Conservation (phyloP, 176 grass and related monocot genomes). For the Aegilops speltoides region DNA sequence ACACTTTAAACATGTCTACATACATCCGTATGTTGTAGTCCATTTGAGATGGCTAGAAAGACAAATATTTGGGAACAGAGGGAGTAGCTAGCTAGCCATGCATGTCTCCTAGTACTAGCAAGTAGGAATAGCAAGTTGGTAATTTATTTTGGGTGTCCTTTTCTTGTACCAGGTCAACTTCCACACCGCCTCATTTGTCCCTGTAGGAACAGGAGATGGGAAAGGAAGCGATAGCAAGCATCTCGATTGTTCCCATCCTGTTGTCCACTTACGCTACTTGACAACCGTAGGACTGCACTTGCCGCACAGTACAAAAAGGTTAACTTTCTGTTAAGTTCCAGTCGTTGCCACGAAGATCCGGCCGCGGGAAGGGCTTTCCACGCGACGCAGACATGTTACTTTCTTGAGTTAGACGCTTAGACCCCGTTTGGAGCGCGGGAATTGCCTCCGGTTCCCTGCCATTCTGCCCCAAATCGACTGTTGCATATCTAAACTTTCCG, state of each 20-base stretch:
- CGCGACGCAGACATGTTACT: neutral
- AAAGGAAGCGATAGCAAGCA: slow-evolving; percentile 15
- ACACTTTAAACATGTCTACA: too few relatives aligned
- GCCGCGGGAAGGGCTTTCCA: slow-evolving; percentile 13
- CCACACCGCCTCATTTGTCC: slow-evolving; percentile 17
- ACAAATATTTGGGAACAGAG: too few relatives aligned
- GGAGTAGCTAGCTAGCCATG: neutral
- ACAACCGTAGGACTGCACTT: slow-evolving; percentile 17
- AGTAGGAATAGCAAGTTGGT: neutral
- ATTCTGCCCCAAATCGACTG: neutral
- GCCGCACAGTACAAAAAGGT: slow-evolving; percentile 6
- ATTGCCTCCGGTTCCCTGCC: too few relatives aligned
- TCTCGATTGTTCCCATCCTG: neutral
- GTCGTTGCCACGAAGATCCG: neutral
- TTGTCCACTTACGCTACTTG: slow-evolving; percentile 9
- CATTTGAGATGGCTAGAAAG: too few relatives aligned
- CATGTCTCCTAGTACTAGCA: neutral
- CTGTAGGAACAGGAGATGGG: slow-evolving; percentile 6
- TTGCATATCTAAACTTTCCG: slow-evolving; percentile 8
- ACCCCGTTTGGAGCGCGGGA: too few relatives aligned
- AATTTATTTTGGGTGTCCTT: slow-evolving; percentile 26
- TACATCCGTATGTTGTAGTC: too few relatives aligned
- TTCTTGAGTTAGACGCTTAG: too few relatives aligned
- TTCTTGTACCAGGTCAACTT: slow-evolving; percentile 47
- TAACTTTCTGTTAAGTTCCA: neutral